These are phyloP conservation scores for Saccharomycodes ludwigii DNA, from an alignment of 805 yeast species.

Conservation along the genomic window DNA sequence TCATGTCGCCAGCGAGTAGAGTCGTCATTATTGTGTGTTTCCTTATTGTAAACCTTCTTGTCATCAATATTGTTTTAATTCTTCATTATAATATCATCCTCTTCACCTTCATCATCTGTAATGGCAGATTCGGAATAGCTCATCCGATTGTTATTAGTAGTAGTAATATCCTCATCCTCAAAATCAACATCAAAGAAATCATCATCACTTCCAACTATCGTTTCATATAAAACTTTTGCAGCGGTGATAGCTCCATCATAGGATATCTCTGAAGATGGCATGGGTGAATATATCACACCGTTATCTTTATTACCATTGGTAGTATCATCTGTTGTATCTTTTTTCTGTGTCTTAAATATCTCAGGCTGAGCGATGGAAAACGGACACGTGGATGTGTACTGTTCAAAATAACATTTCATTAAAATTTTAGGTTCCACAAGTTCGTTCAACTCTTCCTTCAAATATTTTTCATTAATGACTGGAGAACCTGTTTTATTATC, in stretches of 20 bases:
- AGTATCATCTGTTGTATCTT: slow-evolving; percentile 15
- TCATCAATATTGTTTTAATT: slow-evolving; percentile 3
- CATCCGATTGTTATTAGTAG: slow-evolving; percentile 26
- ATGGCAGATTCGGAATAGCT: slow-evolving; percentile 17
- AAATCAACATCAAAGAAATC: slow-evolving; percentile 95
- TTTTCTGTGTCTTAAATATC: slow-evolving; percentile 25
- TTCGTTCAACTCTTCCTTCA: slow-evolving; percentile 76
- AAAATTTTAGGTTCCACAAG: slow-evolving; percentile 69
- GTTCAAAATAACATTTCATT: slow-evolving; percentile 50
- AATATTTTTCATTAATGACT: slow-evolving; percentile 63
- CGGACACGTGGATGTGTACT: slow-evolving; percentile 43
- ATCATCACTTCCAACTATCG: slow-evolving; percentile 84
- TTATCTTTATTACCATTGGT: slow-evolving; percentile 32
- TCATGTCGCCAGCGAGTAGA: too few relatives aligned
- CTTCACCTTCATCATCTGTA: slow-evolving; percentile 20
- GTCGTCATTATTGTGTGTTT: too few relatives aligned
- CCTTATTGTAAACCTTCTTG: too few relatives aligned
- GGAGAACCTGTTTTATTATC: slow-evolving; percentile 53
- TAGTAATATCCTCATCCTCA: slow-evolving; percentile 91
- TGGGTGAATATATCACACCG: slow-evolving; percentile 38
- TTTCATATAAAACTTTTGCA: slow-evolving; percentile 59
- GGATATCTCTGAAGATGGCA: slow-evolving; percentile 78
- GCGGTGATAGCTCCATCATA: slow-evolving; percentile 86
- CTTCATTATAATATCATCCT: slow-evolving; percentile 12
- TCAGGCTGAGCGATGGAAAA: slow-evolving; percentile 37